Evolutionary conservation across 202 grass and related monocot species (phyloP), one percentile per base, ranked within the genome.

Genomic region (Panicum hallii): DNA sequence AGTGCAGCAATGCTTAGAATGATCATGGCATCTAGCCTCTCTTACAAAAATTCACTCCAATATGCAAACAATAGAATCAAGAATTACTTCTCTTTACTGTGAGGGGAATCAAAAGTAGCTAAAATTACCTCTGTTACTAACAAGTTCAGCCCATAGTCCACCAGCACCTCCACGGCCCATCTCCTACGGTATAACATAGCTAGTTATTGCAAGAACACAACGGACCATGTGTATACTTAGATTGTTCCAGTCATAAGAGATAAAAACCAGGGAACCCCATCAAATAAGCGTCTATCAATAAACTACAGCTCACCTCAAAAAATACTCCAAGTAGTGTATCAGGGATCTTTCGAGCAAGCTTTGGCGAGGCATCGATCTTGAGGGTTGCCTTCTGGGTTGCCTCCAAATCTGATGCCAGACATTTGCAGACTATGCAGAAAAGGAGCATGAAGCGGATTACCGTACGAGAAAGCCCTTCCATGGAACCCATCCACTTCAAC

Each of bases 131-230:
- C 91, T 90, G 56, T 97, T 94, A 47, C 77, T 97, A 32, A 97
- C 94, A 55, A 97, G 87, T 23, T 97, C 91, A 22, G 94, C 91
- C 91, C 94, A 92, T 84, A 97, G 49, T 58, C 94, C 94, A 45
- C 94, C 94, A 83, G 94, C 94, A 79, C 91, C 91, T 63, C 89
- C 89, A 79, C 88, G 82, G 74, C 93, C 93, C 65, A 97, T 97
- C 60, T 97, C 94, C 94, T 74, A 17, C 26, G 20, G 70, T 36
- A 52, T 52, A 53, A 43, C 23, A 28, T 72, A 46, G 7, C 14
- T 32, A 10, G 70, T 50, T 50, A 73, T 53, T 73, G 4, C 23
- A 53, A 74, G 28, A 72, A 36, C 70, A 32, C 23, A 74, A 19
- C 11, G 15, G 61, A 89, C 56, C 16, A 42, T 67, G 52, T 55